Base-by-base conservation (phyloP, 768 basidiomycete genomes). In the Boletus rubropictus region DNA sequence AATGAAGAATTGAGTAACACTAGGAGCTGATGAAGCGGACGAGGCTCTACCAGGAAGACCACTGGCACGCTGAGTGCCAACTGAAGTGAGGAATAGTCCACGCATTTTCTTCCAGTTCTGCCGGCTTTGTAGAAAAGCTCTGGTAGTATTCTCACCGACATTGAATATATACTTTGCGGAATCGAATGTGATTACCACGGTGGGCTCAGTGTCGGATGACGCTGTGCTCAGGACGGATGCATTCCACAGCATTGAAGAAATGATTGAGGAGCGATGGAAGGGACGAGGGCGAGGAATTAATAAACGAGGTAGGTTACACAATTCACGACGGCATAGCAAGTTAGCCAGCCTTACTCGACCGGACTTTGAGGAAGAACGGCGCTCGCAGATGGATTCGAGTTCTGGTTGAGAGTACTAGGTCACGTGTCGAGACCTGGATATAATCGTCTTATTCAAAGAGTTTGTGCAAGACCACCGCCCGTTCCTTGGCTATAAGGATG, bases 101-200 rank as follows among this genome's bases (percentile, higher is more conserved):
- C 73, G 75, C 5, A 86, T 72, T 54, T 79, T 85, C 60, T 75
- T 80, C 76, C 88, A 79, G 40, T 79, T 79, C 37, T 76, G 69
- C 52, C 69, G 71, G 49, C 80, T 80, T 67, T 92, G 85, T 14
- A 83, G 66, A 60, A 86, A 86, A 1, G 85, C 69, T 29, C 94
- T 72, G 35, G 81, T 82, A 2, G 85, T 81, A 49, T 85, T 86
- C 65, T 96, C 92, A 7, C 89, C 84, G 17, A 75, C 81, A 65
- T 93, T 93, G 75, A 97, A 91, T 32, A 94, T 74, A 56, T 93
- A 97, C 56, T 89, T 86, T 11, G 78, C 83, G 44, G 76, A 72
- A 54, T 88, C 84, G 62, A 92, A 93, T 1, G 76, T 73, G 54
- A 95, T 66, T 49, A 86, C 68, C 21, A 96, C 68, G 8, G 84